Evolutionary conservation across 139 green algal species (phyloP).

Genomic region (Bryopsis sp.): DNA sequence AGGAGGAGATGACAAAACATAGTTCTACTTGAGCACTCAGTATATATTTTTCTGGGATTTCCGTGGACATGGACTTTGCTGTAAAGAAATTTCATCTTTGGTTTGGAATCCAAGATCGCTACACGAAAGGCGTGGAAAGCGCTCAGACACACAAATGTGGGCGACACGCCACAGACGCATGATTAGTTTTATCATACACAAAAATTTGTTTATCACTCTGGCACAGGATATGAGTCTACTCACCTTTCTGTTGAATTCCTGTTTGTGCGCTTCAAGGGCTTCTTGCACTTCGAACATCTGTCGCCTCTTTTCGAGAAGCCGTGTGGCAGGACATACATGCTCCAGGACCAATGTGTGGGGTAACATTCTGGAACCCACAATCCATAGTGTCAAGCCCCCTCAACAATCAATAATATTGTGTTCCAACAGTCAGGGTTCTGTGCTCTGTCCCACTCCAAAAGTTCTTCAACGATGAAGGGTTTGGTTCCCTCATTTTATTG

Average conservation of each 20-base stretch:
- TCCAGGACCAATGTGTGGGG: conserved; percentile 62
- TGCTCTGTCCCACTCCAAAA: not conserved
- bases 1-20: no score
- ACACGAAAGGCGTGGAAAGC: no score
- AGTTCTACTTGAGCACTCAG: no score
- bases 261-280: conserved; percentile 71
- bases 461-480: not conserved
- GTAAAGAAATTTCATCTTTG: no score
- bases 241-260: conserved; percentile 64
- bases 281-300: conserved; percentile 94
- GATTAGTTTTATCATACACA: not conserved
- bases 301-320: conserved; percentile 80
- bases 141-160: no score
- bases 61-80: no score
- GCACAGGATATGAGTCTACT: not conserved
- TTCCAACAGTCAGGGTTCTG: not conserved
- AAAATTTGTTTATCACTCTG: not conserved
- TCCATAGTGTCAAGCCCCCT: not conserved
- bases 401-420: not conserved
- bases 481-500: no score
- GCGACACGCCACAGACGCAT: no score
- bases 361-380: conserved; percentile 18
- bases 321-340: conserved; percentile 77
- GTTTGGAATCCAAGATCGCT: no score
- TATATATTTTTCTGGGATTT: no score